Percentiles rank a stretch among this genome's conserved stretches.
These are phyloP conservation scores for Neopestalotiopsis rosae DNA, from an alignment of 2,329 filamentous ascomycete species.

Conservation along the genomic window DNA sequence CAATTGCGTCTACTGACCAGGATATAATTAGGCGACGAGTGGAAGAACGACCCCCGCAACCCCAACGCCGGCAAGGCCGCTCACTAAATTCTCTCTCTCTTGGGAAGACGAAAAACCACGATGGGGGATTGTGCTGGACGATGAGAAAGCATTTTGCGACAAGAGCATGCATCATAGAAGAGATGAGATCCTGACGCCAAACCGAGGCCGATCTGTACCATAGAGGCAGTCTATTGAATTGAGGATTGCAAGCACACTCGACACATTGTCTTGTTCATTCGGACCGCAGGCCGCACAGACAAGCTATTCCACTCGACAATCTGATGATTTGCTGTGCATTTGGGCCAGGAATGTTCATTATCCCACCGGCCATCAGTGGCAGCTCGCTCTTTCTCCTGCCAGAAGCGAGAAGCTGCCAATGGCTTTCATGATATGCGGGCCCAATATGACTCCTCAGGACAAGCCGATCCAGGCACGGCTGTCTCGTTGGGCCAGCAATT, in stretches of 20 bases:
- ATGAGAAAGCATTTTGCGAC: slow-evolving; percentile 6
- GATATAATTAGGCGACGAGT: slow-evolving; percentile 75
- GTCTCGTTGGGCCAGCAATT: too few relatives aligned
- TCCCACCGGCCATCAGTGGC: too few relatives aligned
- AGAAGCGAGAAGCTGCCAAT: too few relatives aligned
- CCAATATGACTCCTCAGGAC: too few relatives aligned
- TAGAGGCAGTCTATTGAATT: slow-evolving; percentile 31
- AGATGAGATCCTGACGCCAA: slow-evolving; percentile 16
- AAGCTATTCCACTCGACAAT: background rate
- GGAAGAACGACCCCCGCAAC: slow-evolving; percentile 97
- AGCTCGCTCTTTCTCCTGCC: too few relatives aligned
- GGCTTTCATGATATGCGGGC: too few relatives aligned
- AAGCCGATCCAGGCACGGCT: too few relatives aligned
- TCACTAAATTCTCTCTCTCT: slow-evolving; percentile 44
- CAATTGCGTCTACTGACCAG: slow-evolving; percentile 1
- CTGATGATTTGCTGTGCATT: background rate
- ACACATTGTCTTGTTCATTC: background rate
- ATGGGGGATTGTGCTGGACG: slow-evolving; percentile 20
- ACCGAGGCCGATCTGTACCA: slow-evolving; percentile 34
- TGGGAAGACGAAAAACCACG: slow-evolving; percentile 12
- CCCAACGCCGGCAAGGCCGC: slow-evolving; percentile 57
- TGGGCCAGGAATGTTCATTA: background rate
- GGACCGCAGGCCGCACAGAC: background rate
- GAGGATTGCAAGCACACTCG: slow-evolving; percentile 23
- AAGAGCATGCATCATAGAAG: slow-evolving; percentile 29